Base-by-base conservation (phyloP, 2,329 filamentous ascomycete genomes). In the Exserohilum rostratum region DNA sequence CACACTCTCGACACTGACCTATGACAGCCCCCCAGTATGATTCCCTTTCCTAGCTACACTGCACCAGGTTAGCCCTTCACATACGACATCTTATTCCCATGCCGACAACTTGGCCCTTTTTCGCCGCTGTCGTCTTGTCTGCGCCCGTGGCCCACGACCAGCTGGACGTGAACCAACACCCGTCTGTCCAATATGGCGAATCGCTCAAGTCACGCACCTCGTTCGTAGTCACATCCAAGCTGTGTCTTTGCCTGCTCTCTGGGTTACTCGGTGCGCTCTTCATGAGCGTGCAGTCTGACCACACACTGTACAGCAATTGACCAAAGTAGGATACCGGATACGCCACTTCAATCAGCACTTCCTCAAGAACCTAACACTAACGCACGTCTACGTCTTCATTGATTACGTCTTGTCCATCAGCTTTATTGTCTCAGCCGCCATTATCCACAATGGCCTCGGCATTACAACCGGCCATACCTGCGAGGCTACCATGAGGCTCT, bases 321-420 rank as follows among this genome's bases (percentile, higher is more conserved):
- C 27, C 25, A 2, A 13, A n/a, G 20, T 10, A 69, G 65, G 64
- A 12, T 61, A 61, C 46, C 65, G 65, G 13, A 11, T 64, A 11
- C 59, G 53, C 9, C 45, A 56, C 10, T 22, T 62, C 4, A 29
- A 56, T 17, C 33, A 39, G 5, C 45, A 43, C 3, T 48, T 44
- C 0, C 13, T 55, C 11, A 51, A 29, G 10, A 48, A 29, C 22
- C 18, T 65, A 10, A 61, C 53, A 10, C 46, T 62, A 12, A 55
- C 60, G 5, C 70, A 73, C 2, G 22, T 70, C 2, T 56, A 78
- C 7, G 66, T 78, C 25, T 60, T 73, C 15, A 22, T 68, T 4
- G 68, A 76, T 2, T 77, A 76, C 58, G 29, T 73, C 13, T 50
- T 73, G 20, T 71, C 72, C 17, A 69, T 77, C 35, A 53, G 53